Evolutionary conservation across 2,329 filamentous ascomycete genomes (phyloP), one percentile per base, ranked within the genome.

Genomic region (Cordyceps sp.): DNA sequence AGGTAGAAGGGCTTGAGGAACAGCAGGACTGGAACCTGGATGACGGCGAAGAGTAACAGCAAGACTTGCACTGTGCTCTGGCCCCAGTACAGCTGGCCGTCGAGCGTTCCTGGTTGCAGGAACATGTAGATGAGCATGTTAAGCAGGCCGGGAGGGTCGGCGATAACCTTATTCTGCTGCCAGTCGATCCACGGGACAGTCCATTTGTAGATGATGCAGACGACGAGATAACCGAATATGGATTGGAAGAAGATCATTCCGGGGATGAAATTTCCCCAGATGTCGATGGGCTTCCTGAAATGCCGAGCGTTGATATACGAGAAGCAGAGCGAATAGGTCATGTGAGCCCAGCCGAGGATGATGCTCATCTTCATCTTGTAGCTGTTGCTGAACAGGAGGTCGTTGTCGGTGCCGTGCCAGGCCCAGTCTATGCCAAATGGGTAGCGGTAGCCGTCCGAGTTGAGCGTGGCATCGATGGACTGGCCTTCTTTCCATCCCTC

Each of bases 71-170:
- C 68, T 3, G 52, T 53, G 12, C 64, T 69, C 54, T 98, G 90
- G 26, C 82, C 82, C 16, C 62, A 52, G 53, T 93, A 98, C 5
- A 98, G 66, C 31, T 67, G 67, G 38, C 83, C 71, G 30, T 81
- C 77, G 13, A 77, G 50, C 0, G 57, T 80, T 32, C 85, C 85
- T 4, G 90, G 90, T 40, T 78, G 74, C 43, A 98, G 61, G 64
- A 98, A 98, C 92, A 98, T 98, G 69, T 94, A 94, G 49, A 98
- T 98, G 48, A 98, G 66, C 88, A 96, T 96, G 69, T 98, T 98
- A 39, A 98, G 62, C 37, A 98, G 66, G 47, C 85, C 84, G 3
- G 92, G 90, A 2, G 92, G 83, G 39, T 72, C 67, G 26, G 66
- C 67, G 10, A 65, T 29, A 19, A 37, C 37, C 7, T 30, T 23